phyloP scores from a whole-genome alignment of 441 rosid species.

The Arabidopsis hybrid region DNA sequence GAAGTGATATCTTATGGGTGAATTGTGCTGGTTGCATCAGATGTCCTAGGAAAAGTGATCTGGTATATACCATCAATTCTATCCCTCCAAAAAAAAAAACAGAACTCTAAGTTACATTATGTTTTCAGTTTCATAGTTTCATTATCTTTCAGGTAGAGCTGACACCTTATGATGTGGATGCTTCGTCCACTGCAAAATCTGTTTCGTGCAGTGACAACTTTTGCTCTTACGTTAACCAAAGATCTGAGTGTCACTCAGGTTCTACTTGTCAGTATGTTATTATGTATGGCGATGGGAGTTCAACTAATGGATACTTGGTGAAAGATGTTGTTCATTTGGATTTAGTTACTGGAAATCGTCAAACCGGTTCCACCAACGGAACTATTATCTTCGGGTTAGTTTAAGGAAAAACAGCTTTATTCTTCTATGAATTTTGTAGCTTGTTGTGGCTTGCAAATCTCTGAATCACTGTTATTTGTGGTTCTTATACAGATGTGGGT shows the following conservation, averaged over 20 bases:
- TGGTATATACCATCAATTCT: constrained; percentile 58
- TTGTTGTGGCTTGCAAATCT: constrained; percentile 1
- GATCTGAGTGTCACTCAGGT: constrained; percentile 67
- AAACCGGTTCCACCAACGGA: constrained; percentile 66
- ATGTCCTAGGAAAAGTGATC: constrained; percentile 81
- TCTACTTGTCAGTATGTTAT: constrained; percentile 68
- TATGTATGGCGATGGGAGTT: constrained; percentile 86
- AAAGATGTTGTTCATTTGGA: constrained; percentile 64
- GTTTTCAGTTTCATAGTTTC: constrained; percentile 16
- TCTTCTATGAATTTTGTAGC: background rate
- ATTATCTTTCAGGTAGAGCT: constrained; percentile 59
- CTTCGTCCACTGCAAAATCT: constrained; percentile 58
- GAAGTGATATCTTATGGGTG: constrained; percentile 95
- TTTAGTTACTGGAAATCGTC: constrained; percentile 63
- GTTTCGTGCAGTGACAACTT: constrained; percentile 68
- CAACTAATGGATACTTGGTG: constrained; percentile 79
- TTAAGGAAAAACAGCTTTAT: background rate
- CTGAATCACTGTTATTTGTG: background rate
- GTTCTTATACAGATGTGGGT: constrained; percentile 65
- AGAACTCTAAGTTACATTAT: background rate
- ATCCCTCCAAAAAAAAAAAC: background rate
- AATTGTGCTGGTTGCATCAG: constrained; percentile 76
- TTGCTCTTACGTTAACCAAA: constrained; percentile 60
- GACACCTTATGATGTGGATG: constrained; percentile 61
- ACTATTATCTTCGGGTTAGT: constrained; percentile 82